Percentiles rank a stretch among this genome's conserved stretches.
phyloP scores from a whole-genome alignment of 148 eudicot genomes.

The Cornus controversa region DNA sequence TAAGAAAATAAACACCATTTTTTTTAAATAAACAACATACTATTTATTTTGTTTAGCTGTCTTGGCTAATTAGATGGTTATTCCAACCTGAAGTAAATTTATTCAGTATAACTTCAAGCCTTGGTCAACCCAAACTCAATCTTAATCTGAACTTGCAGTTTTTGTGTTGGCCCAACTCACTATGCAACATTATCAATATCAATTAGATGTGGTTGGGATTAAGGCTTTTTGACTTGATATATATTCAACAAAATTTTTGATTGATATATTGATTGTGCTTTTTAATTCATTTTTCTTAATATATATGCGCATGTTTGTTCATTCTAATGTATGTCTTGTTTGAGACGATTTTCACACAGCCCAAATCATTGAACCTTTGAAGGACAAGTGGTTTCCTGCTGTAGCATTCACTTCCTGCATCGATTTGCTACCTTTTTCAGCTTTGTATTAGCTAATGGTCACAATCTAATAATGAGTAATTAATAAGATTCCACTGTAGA shows the following conservation, averaged over 20 bases:
- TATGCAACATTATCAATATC: background rate
- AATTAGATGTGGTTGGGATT: no score
- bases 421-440: no score
- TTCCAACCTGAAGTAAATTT: background rate
- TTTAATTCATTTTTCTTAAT: no score
- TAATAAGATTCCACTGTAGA: no score
- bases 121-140: background rate
- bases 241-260: no score
- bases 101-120: background rate
- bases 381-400: no score
- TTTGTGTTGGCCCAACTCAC: background rate
- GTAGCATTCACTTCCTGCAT: no score
- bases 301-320: background rate
- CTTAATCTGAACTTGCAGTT: background rate
- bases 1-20: no score
- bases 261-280: background rate
- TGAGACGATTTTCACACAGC: background rate
- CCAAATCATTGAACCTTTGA: background rate
- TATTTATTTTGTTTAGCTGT: background rate
- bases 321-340: background rate
- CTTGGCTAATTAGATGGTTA: background rate
- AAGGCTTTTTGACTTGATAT: no score
- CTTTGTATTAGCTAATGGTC: no score
- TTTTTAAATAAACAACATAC: background rate
- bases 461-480: no score